Percentiles rank a stretch among this genome's conserved stretches.
phyloP scores from a whole-genome alignment of 2,329 filamentous ascomycete species.

The Coniochaeta sp. region DNA sequence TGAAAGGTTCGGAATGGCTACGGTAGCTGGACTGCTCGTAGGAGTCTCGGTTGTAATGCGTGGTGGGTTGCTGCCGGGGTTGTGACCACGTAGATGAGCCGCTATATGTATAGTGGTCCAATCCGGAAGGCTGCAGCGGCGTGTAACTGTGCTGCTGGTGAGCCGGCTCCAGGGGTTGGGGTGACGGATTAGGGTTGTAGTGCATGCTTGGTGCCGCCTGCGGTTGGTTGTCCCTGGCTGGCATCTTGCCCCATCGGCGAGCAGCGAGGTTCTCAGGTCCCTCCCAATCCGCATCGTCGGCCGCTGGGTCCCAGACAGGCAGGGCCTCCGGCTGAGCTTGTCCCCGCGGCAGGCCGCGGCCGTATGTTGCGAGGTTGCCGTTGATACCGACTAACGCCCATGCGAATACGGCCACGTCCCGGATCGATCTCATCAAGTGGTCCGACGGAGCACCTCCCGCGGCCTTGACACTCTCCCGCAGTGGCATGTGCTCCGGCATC shows the following conservation, averaged over 20 bases:
- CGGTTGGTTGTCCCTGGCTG: background rate
- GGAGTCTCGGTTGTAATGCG: background rate
- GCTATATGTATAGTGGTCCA: background rate
- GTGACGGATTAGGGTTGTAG: background rate
- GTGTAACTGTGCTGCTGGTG: background rate
- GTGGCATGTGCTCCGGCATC: slow-evolving; percentile 36
- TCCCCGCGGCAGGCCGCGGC: slow-evolving; percentile 54
- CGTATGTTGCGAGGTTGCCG: slow-evolving; percentile 60
- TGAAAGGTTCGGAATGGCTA: background rate
- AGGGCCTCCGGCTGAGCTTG: slow-evolving; percentile 57
- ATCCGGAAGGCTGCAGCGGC: background rate
- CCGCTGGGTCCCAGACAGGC: slow-evolving; percentile 49
- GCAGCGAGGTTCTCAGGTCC: slow-evolving; percentile 29
- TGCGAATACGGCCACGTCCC: slow-evolving; percentile 81
- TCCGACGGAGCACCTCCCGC: slow-evolving; percentile 48
- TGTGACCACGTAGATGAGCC: background rate
- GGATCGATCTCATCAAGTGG: slow-evolving; percentile 71
- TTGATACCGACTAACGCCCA: slow-evolving; percentile 80
- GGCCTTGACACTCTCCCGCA: slow-evolving; percentile 35
- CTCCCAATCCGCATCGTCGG: slow-evolving; percentile 21
- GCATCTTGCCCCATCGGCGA: slow-evolving; percentile 17
- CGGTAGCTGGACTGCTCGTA: background rate
- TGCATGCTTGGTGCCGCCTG: background rate
- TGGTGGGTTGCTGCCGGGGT: background rate
- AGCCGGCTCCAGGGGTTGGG: background rate